Percentiles rank a stretch among this genome's conserved stretches.
Evolutionary conservation across 306 rosid genomes (phyloP).

Genomic region (Gillenia trifoliata): DNA sequence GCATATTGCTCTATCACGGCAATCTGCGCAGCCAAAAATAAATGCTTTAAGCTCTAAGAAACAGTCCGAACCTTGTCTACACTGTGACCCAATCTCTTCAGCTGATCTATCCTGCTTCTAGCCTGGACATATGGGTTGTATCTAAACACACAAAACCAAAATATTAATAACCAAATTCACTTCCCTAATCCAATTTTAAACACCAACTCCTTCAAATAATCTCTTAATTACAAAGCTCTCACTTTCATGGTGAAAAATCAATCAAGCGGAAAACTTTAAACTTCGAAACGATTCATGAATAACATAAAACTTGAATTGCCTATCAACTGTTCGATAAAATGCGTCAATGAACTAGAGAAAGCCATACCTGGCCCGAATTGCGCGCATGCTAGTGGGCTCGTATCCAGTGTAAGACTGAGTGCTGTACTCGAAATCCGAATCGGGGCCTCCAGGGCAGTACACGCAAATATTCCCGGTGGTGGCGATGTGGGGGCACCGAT

Average conservation of each 20-base stretch:
- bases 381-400: conserved; percentile 98
- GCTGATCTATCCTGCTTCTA: conserved; percentile 93
- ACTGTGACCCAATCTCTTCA: conserved; percentile 98
- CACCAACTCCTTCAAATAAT: not conserved
- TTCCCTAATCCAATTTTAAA: not conserved
- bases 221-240: not conserved
- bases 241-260: not conserved
- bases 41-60: not conserved
- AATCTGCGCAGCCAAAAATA: not conserved
- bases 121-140: conserved; percentile 98
- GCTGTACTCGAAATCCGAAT: conserved; percentile 92
- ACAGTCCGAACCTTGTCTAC: conserved; percentile 75
- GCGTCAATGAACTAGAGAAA: not conserved
- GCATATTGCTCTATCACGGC: not conserved
- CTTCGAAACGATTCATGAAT: not conserved
- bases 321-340: not conserved
- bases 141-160: conserved; percentile 40
- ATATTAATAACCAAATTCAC: not conserved
- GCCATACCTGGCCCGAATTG: conserved; percentile 87
- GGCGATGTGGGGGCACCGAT: conserved; percentile 93
- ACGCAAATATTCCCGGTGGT: conserved; percentile 95
- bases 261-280: not conserved
- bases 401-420: conserved; percentile 98
- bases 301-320: not conserved
- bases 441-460: conserved; percentile 96